Conservation (phyloP, 495 filamentous ascomycete species). For the Emericellopsis terricola region DNA sequence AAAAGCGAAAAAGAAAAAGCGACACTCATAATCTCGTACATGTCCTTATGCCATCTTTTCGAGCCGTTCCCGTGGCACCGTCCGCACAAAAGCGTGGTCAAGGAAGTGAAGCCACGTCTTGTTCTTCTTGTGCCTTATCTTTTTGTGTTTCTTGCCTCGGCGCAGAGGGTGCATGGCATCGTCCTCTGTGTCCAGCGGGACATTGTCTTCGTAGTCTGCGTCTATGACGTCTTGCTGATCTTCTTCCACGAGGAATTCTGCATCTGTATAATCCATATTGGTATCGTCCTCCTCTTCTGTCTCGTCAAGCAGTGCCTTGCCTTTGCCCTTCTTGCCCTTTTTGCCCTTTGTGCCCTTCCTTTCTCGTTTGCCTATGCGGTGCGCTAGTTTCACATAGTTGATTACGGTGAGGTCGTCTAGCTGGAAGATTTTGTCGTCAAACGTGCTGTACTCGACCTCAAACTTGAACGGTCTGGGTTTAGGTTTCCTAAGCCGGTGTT, state of each 20-base stretch:
- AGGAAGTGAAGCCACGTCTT: conserved; percentile 63
- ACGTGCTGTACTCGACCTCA: conserved; percentile 76
- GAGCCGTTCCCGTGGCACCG: conserved; percentile 41
- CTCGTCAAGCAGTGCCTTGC: conserved; percentile 1
- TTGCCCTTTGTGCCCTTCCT: conserved; percentile 11
- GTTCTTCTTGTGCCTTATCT: conserved; percentile 29
- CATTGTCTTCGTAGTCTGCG: conserved; percentile 5
- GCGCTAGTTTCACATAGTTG: conserved; percentile 62
- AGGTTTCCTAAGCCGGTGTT: conserved; percentile 25
- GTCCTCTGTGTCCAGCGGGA: conserved; percentile 7
- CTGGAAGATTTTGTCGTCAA: conserved; percentile 51
- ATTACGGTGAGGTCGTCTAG: conserved; percentile 73
- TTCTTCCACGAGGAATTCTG: conserved; percentile 3
- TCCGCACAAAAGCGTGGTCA: conserved; percentile 61
- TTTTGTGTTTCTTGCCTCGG: conserved; percentile 12
- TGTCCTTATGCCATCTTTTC: conserved; percentile 15
- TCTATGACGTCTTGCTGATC: conserved; percentile 3
- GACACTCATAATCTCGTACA: not conserved
- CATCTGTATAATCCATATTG: conserved; percentile 5
- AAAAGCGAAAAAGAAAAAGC: not conserved
- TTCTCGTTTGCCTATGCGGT: conserved; percentile 45
- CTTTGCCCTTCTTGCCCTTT: conserved; percentile 6
- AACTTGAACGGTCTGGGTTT: conserved; percentile 48
- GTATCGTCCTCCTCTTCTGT: conserved; percentile 10
- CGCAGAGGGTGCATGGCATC: too few relatives aligned